Percentiles rank a stretch among this genome's conserved stretches.
Evolutionary conservation across 2,329 filamentous ascomycete species (phyloP).

Genomic region (Scedosporium boydii): DNA sequence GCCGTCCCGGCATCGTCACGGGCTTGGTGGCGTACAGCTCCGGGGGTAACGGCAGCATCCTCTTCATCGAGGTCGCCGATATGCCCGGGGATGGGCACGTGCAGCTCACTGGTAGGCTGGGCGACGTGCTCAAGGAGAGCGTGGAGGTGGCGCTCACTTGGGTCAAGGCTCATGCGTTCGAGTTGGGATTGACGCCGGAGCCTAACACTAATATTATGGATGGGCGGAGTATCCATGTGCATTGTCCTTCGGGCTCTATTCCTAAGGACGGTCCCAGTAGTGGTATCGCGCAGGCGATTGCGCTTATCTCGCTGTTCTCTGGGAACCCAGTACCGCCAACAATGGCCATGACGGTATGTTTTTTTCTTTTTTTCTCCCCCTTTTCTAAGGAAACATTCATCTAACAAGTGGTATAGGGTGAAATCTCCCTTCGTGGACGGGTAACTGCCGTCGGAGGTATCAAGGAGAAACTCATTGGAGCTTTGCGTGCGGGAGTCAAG

Average conservation of each 20-base stretch:
- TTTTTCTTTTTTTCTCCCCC: not conserved
- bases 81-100: slow-evolving; percentile 91
- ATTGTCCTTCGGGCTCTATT: slow-evolving; percentile 89
- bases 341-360: slow-evolving; percentile 81
- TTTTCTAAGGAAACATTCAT: too few relatives aligned
- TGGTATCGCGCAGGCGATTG: slow-evolving; percentile 88
- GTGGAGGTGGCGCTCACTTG: slow-evolving; percentile 93
- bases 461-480: slow-evolving; percentile 97
- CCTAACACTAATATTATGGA: slow-evolving; percentile 92
- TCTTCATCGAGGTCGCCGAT: slow-evolving; percentile 96
- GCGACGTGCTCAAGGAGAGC: slow-evolving; percentile 92
- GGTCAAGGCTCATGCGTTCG: slow-evolving; percentile 94
- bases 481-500: slow-evolving; percentile 86
- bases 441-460: slow-evolving; percentile 94
- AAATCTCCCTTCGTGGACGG: slow-evolving; percentile 72
- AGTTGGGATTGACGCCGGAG: slow-evolving; percentile 73
- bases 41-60: slow-evolving; percentile 86
- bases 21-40: slow-evolving; percentile 91
- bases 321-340: slow-evolving; percentile 80
- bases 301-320: slow-evolving; percentile 81
- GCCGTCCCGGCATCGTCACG: slow-evolving; percentile 84
- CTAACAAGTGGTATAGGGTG: slow-evolving; percentile 36
- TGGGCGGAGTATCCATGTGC: slow-evolving; percentile 85
- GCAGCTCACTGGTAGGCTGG: slow-evolving; percentile 91
- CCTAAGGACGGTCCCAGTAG: slow-evolving; percentile 87